phyloP scores from a whole-genome alignment of 306 rosid species.

The Fagus sylvatica region DNA sequence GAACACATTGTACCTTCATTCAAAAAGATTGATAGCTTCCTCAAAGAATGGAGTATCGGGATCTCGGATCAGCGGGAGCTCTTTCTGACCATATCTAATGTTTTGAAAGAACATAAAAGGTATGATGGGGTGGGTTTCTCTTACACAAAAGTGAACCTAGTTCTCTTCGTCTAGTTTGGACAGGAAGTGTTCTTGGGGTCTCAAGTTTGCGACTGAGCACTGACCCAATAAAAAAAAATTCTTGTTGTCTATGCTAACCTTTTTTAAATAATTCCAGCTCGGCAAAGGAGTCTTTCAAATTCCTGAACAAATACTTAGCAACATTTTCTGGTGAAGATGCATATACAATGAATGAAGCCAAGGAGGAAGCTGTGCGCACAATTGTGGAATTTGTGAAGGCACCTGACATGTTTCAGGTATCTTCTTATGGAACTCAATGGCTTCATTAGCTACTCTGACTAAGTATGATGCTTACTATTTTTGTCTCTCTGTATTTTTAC shows the following conservation, averaged over 20 bases:
- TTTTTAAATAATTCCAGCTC: constrained; percentile 42
- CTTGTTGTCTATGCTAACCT: not conserved
- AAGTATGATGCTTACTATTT: not conserved
- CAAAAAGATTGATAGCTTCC: constrained; percentile 72
- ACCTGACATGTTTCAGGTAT: constrained; percentile 85
- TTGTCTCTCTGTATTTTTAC: not conserved
- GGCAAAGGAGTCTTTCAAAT: constrained; percentile 79
- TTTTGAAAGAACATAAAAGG: constrained; percentile 87
- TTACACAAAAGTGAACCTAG: constrained; percentile 1
- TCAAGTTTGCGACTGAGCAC: not conserved
- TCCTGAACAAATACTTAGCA: constrained; percentile 71
- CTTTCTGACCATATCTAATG: constrained; percentile 69
- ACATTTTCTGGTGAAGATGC: constrained; percentile 81
- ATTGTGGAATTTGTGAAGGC: constrained; percentile 84
- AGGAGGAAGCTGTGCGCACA: constrained; percentile 85
- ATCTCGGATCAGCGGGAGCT: constrained; percentile 66
- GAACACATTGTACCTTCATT: constrained; percentile 73
- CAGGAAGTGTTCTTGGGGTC: not conserved
- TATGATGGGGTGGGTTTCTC: constrained; percentile 27
- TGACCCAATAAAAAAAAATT: not conserved
- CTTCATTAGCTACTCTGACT: not conserved
- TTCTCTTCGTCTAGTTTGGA: constrained; percentile 4
- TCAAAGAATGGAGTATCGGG: constrained; percentile 93
- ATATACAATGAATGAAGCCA: constrained; percentile 64
- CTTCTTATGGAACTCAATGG: not conserved